Conservation (phyloP, 1,139 yeast genomes). For the Diutina sp. region DNA sequence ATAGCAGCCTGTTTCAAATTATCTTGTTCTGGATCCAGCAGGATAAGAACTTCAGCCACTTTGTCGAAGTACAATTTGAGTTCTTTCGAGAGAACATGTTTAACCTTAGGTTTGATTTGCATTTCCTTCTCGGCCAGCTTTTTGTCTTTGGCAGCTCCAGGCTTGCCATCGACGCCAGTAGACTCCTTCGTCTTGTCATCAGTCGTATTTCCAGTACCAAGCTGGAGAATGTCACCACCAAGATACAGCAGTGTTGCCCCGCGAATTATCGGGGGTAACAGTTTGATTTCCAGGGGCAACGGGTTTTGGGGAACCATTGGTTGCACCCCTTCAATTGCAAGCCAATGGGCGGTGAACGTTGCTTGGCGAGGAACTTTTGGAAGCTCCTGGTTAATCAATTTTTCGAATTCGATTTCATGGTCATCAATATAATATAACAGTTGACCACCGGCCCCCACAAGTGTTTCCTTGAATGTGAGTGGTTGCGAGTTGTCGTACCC, state of each 20-base stretch:
- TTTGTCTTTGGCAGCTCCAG: constrained; percentile 9
- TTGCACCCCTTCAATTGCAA: constrained; percentile 97
- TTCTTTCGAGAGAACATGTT: constrained; percentile 91
- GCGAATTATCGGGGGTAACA: constrained; percentile 51
- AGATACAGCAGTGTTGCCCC: constrained; percentile 50
- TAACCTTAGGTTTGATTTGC: constrained; percentile 87
- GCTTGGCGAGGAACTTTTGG: constrained; percentile 93
- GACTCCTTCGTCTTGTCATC: constrained; percentile 9
- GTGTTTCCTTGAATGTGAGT: constrained; percentile 63
- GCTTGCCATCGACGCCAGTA: constrained; percentile 9
- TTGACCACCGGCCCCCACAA: constrained; percentile 82
- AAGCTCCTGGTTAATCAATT: constrained; percentile 81
- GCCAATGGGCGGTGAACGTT: constrained; percentile 95
- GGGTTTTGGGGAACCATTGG: constrained; percentile 98
- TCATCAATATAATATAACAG: constrained; percentile 86
- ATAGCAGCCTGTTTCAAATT: constrained; percentile 66
- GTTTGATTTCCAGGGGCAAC: constrained; percentile 58
- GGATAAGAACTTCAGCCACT: constrained; percentile 65
- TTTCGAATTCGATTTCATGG: constrained; percentile 87
- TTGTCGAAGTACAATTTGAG: constrained; percentile 87
- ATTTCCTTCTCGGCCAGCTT: constrained; percentile 39
- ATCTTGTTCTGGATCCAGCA: constrained; percentile 47
- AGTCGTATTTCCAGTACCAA: constrained; percentile 6
- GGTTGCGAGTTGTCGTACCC: constrained; percentile 61
- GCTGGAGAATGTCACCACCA: constrained; percentile 10